Base-by-base conservation (phyloP, 2,329 filamentous ascomycete species). In the Cladosporium sp. region DNA sequence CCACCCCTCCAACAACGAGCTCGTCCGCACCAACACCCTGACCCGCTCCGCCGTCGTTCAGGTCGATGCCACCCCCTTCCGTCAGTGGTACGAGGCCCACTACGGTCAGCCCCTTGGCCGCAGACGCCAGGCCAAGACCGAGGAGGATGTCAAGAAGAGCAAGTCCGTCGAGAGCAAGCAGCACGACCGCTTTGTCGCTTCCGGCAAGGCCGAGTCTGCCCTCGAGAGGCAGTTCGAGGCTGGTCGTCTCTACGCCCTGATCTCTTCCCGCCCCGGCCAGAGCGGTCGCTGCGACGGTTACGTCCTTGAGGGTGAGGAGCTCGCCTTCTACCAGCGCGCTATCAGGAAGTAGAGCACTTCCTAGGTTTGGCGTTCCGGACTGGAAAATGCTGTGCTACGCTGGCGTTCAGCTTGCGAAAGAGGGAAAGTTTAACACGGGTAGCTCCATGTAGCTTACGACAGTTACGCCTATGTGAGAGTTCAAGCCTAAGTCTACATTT, bases 1-100 rank as follows among this genome's bases (percentile, higher is more conserved):
- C 90, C 95, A 99, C 83, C 95, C 94, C 66, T 97, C 93, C 79
- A 99, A 99, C 92, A 99, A 99, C 91, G 94, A 99, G 84, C 87
- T 99, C 73, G 92, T 99, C 85, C 94, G 94, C 77, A 99, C 94
- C 82, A 99, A 99, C 89, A 97, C 94, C 84, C 87, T 99, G 79
- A 99, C 94, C 86, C 95, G 92, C 84, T 91, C 91, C 76, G 94
- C 94, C 82, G 90, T 99, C 75, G 90, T 99, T 79, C 94, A 99
- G 86, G 84, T 99, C 82, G 94, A 99, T 81, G 94, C 95, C 73
- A 91, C 94, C 66, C 94, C 94, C 71, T 99, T 99, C 90, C 87
- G 94, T 79, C 93, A 97, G 84, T 99, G 94, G 94, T 99, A 96
- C 83, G 94, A 99, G 88, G 91, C 94, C 71, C 94, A 99, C 89